Base-by-base conservation (phyloP, 345 rosid genomes). In the Barbarea vulgaris region DNA sequence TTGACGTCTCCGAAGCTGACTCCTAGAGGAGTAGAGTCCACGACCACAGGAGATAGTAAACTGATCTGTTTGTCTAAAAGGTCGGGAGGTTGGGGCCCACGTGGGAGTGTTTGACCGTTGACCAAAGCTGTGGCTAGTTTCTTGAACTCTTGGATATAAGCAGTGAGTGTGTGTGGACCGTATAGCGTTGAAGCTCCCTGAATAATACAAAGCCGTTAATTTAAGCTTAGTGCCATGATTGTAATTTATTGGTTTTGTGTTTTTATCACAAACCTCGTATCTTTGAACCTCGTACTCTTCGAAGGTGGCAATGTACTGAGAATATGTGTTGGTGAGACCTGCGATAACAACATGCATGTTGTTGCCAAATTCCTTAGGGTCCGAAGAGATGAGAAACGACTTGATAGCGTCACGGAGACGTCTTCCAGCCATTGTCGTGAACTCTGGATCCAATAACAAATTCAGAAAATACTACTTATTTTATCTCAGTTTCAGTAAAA, bases 381-480 rank as follows among this genome's bases (percentile, higher is more conserved):
- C 80, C 27, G 73, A 44, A 41, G 68, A 68, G 62, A 81, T 44
- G 54, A 69, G 64, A 63, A 31, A 73, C 3, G 44, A 67, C 52
- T 86, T 88, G 65, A 96, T 89, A 41, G 99, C 93, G 33, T 93
- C 93, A 52, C 99, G 90, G 62, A 96, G 99, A 33, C 95, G 97
- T 76, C 99, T 93, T 79, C 99, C 99, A 76, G 99, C 93, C 99
- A 96, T 96, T 62, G 99, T 91, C 9, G 99, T 88, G 73, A 93
- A 96, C 79, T 96, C 79, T 76, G 64, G 1, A 19, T 28, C 28
- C 46, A 67, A 18, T 30, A 30, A 30, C 6, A 30, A 30, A 30
- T 28, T 27, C 30, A 28, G 30, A 28, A 28, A 28, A 24, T 24
- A 3, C 2, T 3, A 24, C 25, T 24, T 24, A 24, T 24, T 24